A percentile compares a stretch with the other conserved stretches of the same genome.
These are phyloP conservation scores for Ormosia emarginata DNA, from an alignment of 306 rosid genomes.

Conservation along the genomic window DNA sequence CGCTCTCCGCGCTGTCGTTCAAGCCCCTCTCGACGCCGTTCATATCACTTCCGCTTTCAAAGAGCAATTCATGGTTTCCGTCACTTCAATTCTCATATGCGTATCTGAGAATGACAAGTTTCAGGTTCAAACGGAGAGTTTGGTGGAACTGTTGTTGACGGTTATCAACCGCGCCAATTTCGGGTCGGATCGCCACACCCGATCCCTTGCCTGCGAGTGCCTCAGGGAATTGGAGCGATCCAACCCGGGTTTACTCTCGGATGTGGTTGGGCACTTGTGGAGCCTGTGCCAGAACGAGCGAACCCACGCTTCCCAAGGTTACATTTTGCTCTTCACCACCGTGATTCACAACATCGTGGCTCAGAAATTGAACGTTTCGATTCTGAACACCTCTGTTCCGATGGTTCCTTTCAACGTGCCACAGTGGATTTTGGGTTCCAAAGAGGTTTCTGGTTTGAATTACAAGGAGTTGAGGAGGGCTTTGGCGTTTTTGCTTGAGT, in stretches of 20 bases:
- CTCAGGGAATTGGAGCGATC: constrained; percentile 75
- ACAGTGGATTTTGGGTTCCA: constrained; percentile 30
- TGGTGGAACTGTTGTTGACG: constrained; percentile 65
- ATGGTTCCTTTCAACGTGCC: constrained; percentile 71
- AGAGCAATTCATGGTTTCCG: constrained; percentile 82
- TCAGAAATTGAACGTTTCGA: constrained; percentile 47
- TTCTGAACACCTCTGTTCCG: constrained; percentile 61
- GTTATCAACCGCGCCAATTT: constrained; percentile 83
- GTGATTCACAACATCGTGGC: constrained; percentile 60
- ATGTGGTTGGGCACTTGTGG: constrained; percentile 84
- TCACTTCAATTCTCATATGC: constrained; percentile 62
- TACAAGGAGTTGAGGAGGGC: constrained; percentile 84
- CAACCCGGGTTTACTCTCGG: constrained; percentile 71
- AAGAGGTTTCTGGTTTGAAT: constrained; percentile 40
- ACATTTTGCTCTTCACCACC: constrained; percentile 63
- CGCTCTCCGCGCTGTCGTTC: constrained; percentile 51
- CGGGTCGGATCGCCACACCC: constrained; percentile 64
- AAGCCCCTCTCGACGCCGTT: constrained; percentile 57
- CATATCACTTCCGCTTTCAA: constrained; percentile 55
- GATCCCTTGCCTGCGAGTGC: constrained; percentile 85
- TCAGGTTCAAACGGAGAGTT: constrained; percentile 26
- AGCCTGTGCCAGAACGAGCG: constrained; percentile 84
- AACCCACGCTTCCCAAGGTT: constrained; percentile 82
- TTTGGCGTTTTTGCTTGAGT: constrained; percentile 76
- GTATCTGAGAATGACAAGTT: constrained; percentile 24